Evolutionary conservation across 2,329 filamentous ascomycete genomes (phyloP), one percentile per base, ranked within the genome.

Genomic region (Trichocomaceae sp.): DNA sequence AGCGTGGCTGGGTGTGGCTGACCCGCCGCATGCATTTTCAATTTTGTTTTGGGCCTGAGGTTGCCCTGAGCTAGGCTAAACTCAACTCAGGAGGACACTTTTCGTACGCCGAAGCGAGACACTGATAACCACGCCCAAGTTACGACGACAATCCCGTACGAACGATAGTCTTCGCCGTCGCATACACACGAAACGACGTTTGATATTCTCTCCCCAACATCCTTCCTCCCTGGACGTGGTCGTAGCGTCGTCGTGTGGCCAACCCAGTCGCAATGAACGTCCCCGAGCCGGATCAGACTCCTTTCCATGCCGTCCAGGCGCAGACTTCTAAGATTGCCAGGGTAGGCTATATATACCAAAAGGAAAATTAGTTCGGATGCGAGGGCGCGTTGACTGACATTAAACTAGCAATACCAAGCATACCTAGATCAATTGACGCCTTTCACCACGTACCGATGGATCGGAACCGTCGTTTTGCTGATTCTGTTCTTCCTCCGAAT

Each of bases 351-450:
- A 37, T 17, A 7, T 17, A 37, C 15, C 33, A 31, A 47, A 9
- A 15, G 33, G 17, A 20, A 39, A 31, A 39, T 35, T 42, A n/a
- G 37, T 45, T 17, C n/a, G 19, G 29, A 13, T 17, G 6, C 29
- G 9, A 19, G 31, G 22, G 44, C 8, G 37, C 4, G 19, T 15
- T 37, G 35, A 10, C 47, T 55, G 20, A 52, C 44, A n/a, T 52
- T 12, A 12, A 2, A 51, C 53, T 72, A 96, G 90, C 83, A 90
- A 78, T 97, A 95, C 72, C 93, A 99, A 84, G 81, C 88, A 55
- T 88, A 93, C 60, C 85, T 99, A 62, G 93, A 99, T 75, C 88
- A 90, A 75, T 92, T 87, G 51, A 97, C 92, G 9, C 93, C 93
- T 13, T 95, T 84, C 73, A 85, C 90, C 53, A 77, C 86, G 56